Evolutionary conservation across 441 rosid species (phyloP), one percentile per base, ranked within the genome.

Genomic region (Codiaeum variegatum): DNA sequence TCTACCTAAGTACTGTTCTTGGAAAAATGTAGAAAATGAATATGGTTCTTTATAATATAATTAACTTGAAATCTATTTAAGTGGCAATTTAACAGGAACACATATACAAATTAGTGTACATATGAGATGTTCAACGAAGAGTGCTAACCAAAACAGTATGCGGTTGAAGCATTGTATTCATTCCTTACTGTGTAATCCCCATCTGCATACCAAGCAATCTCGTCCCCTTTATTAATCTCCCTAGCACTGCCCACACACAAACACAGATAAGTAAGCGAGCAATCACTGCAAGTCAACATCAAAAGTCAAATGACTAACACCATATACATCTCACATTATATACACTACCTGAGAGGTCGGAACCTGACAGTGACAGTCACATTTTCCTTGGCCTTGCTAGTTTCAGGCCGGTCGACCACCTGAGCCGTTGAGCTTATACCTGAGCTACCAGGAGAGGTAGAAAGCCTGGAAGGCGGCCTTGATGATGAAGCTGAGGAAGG

Each of bases 191-290:
- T 80, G 69, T 47, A 81, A 75, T 90, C 94, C 69, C 97, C 97
- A 78, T 91, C 97, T 1, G 97, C 97, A 74, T 88, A 92, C 98
- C 98, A 91, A 0, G 97, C 92, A 59, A 91, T 82, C 88, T 88
- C 97, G 67, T 92, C 97, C 46, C 98, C 98, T 83, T 87, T 88
- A 65, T 83, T 85, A 74, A 89, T 84, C 83, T 94, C 97, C 76
- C 96, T 79, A 13, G 75, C 86, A 84, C 98, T 94, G 81, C 75
- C 21, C 55, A 56, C 51, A 62, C 24, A 69, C 36, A 28, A 52
- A 58, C 67, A 62, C 28, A 54, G 56, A 70, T 51, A 21, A 71
- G 54, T 47, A 65, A 23, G 23, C 73, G 13, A 40, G 44, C 34
- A 46, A 3, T 34, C 73, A 26, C 34, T 51, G 18, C 75, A 77